Percentiles rank a stretch among this genome's conserved stretches.
phyloP scores from a whole-genome alignment of 192 early-diverging fungal species.

The Phycomyces nitens region DNA sequence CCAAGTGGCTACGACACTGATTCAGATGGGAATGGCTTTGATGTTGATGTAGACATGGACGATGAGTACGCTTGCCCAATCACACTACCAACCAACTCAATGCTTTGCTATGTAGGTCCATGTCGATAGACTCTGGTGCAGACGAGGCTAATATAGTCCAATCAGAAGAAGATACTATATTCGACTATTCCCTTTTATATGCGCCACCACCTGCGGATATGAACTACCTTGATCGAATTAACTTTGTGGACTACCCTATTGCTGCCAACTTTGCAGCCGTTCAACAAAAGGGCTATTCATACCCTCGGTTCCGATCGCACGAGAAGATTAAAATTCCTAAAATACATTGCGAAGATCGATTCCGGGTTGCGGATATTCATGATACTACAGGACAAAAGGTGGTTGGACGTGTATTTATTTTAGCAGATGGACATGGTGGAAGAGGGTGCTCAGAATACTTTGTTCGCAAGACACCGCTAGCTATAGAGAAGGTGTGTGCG shows the following conservation, averaged over 20 bases:
- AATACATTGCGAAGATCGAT: constrained; percentile 52
- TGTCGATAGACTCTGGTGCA: background rate
- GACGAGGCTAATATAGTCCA: background rate
- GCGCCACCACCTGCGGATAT: constrained; percentile 23
- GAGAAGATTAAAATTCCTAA: constrained; percentile 47
- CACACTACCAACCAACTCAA: background rate
- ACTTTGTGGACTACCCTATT: constrained; percentile 38
- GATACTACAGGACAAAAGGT: background rate
- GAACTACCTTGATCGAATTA: constrained; percentile 30
- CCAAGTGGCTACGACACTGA: background rate
- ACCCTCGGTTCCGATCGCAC: constrained; percentile 50
- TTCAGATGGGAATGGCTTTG: constrained; percentile 16
- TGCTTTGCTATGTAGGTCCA: background rate
- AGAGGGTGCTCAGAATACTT: constrained; percentile 52
- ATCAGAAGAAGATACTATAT: constrained; percentile 35
- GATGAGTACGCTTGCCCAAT: constrained; percentile 18
- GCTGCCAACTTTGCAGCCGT: constrained; percentile 48
- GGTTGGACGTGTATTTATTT: constrained; percentile 45
- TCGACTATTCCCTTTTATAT: constrained; percentile 30
- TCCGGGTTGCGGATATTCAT: constrained; percentile 41
- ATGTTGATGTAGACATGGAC: constrained; percentile 27
- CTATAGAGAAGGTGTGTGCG: constrained; percentile 43
- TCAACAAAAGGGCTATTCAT: constrained; percentile 57
- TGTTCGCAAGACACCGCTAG: constrained; percentile 40
- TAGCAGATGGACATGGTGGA: constrained; percentile 60